Evolutionary conservation across 1,139 yeast genomes (phyloP).

Genomic region (Debaryomyces nepalensis): DNA sequence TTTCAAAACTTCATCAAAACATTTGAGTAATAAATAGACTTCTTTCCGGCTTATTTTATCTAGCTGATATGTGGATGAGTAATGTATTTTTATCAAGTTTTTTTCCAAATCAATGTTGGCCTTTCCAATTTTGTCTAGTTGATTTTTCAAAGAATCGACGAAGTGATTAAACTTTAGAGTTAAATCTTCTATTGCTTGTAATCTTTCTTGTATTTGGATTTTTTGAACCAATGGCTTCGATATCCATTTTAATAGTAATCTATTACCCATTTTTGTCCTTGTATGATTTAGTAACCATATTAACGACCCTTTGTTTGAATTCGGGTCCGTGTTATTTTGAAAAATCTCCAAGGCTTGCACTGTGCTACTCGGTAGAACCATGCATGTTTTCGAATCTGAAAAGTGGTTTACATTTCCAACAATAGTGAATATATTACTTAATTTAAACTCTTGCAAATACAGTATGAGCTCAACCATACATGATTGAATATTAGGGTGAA

Average conservation of each 20-base stretch:
- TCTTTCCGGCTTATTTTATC: constrained; percentile 68
- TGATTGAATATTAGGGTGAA: constrained; percentile 30
- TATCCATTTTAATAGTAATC: constrained; percentile 74
- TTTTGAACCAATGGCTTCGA: constrained; percentile 66
- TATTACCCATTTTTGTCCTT: constrained; percentile 72
- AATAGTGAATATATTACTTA: constrained; percentile 59
- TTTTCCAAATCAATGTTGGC: constrained; percentile 63
- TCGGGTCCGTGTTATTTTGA: constrained; percentile 59
- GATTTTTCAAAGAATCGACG: constrained; percentile 54
- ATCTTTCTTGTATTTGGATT: constrained; percentile 58
- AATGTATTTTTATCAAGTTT: constrained; percentile 68
- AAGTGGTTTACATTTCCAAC: constrained; percentile 56
- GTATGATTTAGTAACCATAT: constrained; percentile 84
- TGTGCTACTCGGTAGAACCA: constrained; percentile 74
- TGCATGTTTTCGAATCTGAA: constrained; percentile 48
- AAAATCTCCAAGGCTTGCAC: constrained; percentile 76
- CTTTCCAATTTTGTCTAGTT: constrained; percentile 41
- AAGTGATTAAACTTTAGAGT: constrained; percentile 47
- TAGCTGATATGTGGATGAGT: constrained; percentile 39
- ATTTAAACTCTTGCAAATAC: constrained; percentile 66
- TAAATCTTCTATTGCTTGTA: constrained; percentile 67
- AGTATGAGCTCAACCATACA: constrained; percentile 54
- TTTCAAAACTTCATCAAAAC: constrained; percentile 45
- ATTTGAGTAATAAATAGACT: constrained; percentile 59
- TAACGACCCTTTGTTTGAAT: constrained; percentile 65